Evolutionary conservation across 306 rosid species (phyloP).

Genomic region (Casuarina glauca): DNA sequence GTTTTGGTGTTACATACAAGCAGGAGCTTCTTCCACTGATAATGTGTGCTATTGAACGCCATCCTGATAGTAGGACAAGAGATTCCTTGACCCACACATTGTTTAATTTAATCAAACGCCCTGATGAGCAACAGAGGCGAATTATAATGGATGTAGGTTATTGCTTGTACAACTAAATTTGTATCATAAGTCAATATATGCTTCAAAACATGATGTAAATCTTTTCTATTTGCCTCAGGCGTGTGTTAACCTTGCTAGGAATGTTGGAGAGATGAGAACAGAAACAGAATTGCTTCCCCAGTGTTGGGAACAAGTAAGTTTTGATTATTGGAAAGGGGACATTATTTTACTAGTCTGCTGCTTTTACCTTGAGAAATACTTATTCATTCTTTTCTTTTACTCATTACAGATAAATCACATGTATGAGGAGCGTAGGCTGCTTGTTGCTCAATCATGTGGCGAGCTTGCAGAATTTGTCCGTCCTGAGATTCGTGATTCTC

Average conservation of each 20-base stretch:
- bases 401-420: constrained; percentile 77
- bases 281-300: constrained; percentile 98
- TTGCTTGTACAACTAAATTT: constrained; percentile 10
- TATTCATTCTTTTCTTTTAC: constrained; percentile 31
- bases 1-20: constrained; percentile 26
- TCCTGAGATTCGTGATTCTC: constrained; percentile 97
- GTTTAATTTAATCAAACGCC: constrained; percentile 96
- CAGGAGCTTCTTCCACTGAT: constrained; percentile 98
- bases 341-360: constrained; percentile 17
- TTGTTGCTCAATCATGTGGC: constrained; percentile 98
- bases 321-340: background rate
- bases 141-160: constrained; percentile 92
- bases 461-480: constrained; percentile 94
- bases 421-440: constrained; percentile 97
- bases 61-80: constrained; percentile 89
- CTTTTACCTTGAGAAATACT: constrained; percentile 25
- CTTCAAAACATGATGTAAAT: constrained; percentile 20
- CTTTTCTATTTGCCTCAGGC: constrained; percentile 60
- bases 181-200: constrained; percentile 2
- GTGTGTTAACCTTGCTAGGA: constrained; percentile 87
- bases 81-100: constrained; percentile 97
- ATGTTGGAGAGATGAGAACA: constrained; percentile 98
- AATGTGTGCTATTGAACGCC: constrained; percentile 97
- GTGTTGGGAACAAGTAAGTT: constrained; percentile 97
- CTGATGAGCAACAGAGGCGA: constrained; percentile 90